Base-by-base conservation (phyloP, 768 basidiomycete genomes). In the Udeniomyces megalosporus region DNA sequence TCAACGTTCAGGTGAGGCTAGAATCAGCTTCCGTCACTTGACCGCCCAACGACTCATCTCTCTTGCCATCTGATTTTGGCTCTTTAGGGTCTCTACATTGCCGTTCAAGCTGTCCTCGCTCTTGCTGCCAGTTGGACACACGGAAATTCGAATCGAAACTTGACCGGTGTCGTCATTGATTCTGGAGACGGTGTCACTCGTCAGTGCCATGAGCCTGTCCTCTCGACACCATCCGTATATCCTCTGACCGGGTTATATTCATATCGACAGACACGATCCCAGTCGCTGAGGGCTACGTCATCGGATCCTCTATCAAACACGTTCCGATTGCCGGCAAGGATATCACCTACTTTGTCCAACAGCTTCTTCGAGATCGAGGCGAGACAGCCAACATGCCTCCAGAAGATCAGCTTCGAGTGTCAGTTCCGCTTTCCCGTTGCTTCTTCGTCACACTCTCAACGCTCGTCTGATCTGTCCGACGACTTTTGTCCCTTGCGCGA, bases 301-400 rank as follows among this genome's bases (percentile, higher is more conserved):
- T 99, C 70, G 95, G 95, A 26, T 92, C 88, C 69, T 88, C 92
- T 1, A 96, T 99, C 80, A 96, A 96, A 75, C 90, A 96, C 71
- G 91, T 99, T 70, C 95, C 95, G 54, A 93, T 97, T 70, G 95
- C 93, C 34, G 95, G 95, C 14, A 86, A 93, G 67, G 93, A 97
- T 73, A 95, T 99, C 75, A 82, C 90, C 11, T 85, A 88, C 70
- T 97, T 97, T 72, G 93, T 97, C 38, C 82, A 96, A 68, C 93
- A 92, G 71, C 78, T 99, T 51, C 80, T 99, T 77, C 82, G 95
- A 67, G 93, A 99, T 75, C 84, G 95, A 50, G 90, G 91, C 8
- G 93, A 97, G 76, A 87, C 84, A 78, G 78, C 77, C 2, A 76
- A 77, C n/a, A 90, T 96, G 34, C 91, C 93, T 0, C 87, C 91